Percentiles rank a stretch among this genome's conserved stretches.
These are phyloP conservation scores for Mycena metata DNA, from an alignment of 768 basidiomycete genomes.

Conservation along the genomic window DNA sequence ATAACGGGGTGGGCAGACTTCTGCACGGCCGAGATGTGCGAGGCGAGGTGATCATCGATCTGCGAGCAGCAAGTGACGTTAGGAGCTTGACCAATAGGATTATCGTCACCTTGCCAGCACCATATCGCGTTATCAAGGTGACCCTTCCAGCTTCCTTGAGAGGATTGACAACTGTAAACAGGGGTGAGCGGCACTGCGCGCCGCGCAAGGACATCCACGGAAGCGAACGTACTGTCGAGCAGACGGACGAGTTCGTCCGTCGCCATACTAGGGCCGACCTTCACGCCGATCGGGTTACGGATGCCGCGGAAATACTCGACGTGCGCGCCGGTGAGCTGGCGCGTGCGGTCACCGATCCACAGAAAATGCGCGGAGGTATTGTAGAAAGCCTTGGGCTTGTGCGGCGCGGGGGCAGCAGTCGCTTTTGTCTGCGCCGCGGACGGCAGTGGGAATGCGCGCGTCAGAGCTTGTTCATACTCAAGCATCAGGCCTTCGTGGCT, in stretches of 20 bases:
- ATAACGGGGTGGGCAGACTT: conserved; percentile 86
- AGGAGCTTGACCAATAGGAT: not conserved
- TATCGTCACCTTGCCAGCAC: conserved; percentile 79
- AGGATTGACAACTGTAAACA: conserved; percentile 84
- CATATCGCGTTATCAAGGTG: conserved; percentile 94
- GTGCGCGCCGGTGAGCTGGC: conserved; percentile 93
- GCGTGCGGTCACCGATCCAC: conserved; percentile 97
- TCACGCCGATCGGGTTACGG: conserved; percentile 94
- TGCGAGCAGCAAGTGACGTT: conserved; percentile 43
- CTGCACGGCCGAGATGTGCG: conserved; percentile 87
- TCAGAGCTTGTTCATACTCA: conserved; percentile 92
- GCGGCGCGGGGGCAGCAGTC: not conserved
- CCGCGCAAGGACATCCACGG: not conserved
- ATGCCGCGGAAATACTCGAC: conserved; percentile 96
- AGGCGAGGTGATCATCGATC: conserved; percentile 82
- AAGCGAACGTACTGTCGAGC: conserved; percentile 74
- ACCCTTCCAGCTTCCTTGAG: conserved; percentile 85
- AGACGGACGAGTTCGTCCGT: conserved; percentile 81
- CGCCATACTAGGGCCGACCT: conserved; percentile 92
- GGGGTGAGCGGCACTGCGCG: not conserved
- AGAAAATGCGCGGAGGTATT: conserved; percentile 95
- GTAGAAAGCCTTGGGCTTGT: conserved; percentile 67
- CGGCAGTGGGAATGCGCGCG: conserved; percentile 71
- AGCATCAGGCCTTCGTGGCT: conserved; percentile 96
- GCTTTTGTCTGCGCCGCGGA: conserved; percentile 36